Base-by-base conservation (phyloP, 345 rosid genomes). In the Nephelium lappaceum region DNA sequence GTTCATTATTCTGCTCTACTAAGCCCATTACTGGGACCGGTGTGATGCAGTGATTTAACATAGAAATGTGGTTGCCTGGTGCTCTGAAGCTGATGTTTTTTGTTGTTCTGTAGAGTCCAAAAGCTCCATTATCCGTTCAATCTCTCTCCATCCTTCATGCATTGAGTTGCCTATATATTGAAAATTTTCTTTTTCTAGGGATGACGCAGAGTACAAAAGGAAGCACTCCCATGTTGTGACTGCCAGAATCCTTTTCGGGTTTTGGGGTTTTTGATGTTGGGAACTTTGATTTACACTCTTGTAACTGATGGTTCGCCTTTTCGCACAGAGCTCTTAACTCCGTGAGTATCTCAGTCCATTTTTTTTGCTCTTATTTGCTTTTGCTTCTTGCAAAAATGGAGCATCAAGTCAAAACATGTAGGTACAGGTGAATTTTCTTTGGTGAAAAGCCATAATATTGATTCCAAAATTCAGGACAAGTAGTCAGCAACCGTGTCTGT, bases 261-360 rank as follows among this genome's bases (percentile, higher is more conserved):
- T 79, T 82, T 95, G 75, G 98, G 98, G 45, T 83, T 81, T 75
- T 64, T 92, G 79, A 92, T 93, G 97, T 64, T 89, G 67, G 93
- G 87, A 75, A 94, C 97, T 81, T 83, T 95, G 84, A 19, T 89
- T 76, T 93, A 88, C 85, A 91, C 96, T 61, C 42, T 89, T 69
- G 62, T 81, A 51, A 92, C 97, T 49, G 85, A 90, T 83, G 98
- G 99, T 75, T 87, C 92, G 39, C 99, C 98, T 79, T 95, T 95
- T 77, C 95, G 93, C 74, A 86, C 73, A 84, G 99, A 95, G 75
- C 93, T 95, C 41, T 67, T 88, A 3, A 90, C 91, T 69, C 99
- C 95, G 97, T 95, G 78, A 95, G 93, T 80, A 75, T 66, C 43
- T 66, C 39, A 63, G 61, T 73, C 16, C 51, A 27, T 41, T 25